Base-by-base conservation (phyloP, 805 yeast genomes). In the Metschnikowia matae region DNA sequence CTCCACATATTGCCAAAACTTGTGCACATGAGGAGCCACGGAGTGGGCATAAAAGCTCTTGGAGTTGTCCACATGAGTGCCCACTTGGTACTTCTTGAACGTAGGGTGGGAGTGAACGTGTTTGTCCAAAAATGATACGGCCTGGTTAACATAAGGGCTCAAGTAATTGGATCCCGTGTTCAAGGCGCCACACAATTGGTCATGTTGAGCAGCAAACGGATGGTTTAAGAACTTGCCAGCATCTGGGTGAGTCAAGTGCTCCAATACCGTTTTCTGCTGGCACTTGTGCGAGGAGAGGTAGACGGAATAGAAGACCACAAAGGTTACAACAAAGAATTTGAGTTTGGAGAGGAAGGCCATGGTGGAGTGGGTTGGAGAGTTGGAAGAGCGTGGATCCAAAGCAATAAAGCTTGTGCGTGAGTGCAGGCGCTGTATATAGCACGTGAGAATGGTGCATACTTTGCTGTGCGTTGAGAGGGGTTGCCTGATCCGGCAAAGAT, bases 261-360 rank as follows among this genome's bases (percentile, higher is more conserved):
- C 65, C 51, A 71, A 62, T 5, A 64, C 54, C 11, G 64, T 44
- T 57, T 64, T 66, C 41, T 63, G 55, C 54, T 66, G 60, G 59
- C 78, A 74, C 60, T 73, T 73, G 64, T 71, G 73, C 33, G 66
- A 59, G 57, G 61, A 62, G 54, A 74, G 69, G 63, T 74, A 74
- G 37, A 66, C 53, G 33, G 66, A 55, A 58, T 74, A 74, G 42
- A 70, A 54, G 31, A 65, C 59, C 40, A 69, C 48, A 45, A 66
- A 53, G 32, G 67, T 53, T 43, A 63, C 49, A 37, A 66, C 35
- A 45, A 60, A 55, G 44, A 48, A 52, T 59, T 54, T 65, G 53
- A 60, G 44, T 40, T 58, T 58, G 43, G 59, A 56, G 40, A 58
- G 45, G 33, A 48, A 43, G 21, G 53, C 45, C 61, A 54, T 55